Conservation (phyloP, 331 rosid species). For the Telfairia occidentalis region DNA sequence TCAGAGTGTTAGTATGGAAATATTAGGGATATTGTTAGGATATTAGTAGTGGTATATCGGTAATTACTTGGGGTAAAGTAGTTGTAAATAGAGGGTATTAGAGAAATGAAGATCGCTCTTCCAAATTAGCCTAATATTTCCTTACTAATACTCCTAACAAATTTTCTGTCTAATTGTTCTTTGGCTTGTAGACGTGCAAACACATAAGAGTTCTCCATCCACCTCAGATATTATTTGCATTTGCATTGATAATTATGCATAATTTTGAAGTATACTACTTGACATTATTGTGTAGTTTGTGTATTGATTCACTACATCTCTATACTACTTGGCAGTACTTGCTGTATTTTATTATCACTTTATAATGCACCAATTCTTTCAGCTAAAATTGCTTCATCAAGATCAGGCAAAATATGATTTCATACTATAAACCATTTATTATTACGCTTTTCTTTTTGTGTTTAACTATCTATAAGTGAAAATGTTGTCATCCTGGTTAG, state of each 20-base stretch:
- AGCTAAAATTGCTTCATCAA: background rate
- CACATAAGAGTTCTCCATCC: background rate
- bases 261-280: background rate
- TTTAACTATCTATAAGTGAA: background rate
- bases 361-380: background rate
- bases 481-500: background rate
- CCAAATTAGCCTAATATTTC: no score
- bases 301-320: background rate
- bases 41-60: no score
- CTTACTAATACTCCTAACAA: no score
- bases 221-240: background rate
- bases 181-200: background rate
- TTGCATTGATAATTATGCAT: background rate
- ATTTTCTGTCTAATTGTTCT: background rate
- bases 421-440: background rate
- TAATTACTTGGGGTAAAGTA: no score
- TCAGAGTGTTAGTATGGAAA: no score
- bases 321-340: background rate
- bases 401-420: background rate
- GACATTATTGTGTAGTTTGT: background rate
- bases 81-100: no score
- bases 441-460: background rate
- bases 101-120: no score
- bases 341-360: background rate
- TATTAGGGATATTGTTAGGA: no score